A percentile compares a stretch with the other conserved stretches of the same genome.
phyloP scores from a whole-genome alignment of 352 stramenopile genomes.

The Blastocystis sp. region DNA sequence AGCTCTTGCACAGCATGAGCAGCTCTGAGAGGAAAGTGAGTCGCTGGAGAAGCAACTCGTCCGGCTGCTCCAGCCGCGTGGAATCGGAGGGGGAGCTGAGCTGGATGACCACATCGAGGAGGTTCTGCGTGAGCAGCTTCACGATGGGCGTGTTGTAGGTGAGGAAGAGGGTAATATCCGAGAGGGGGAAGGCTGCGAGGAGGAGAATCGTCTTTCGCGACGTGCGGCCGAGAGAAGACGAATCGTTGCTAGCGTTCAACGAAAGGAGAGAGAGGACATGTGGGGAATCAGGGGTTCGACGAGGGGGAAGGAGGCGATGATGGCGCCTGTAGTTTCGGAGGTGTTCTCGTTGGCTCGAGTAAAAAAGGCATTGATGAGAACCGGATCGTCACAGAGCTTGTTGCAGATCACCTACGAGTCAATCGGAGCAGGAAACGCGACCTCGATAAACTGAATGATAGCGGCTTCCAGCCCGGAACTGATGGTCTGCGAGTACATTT shows the following conservation, averaged over 20 bases:
- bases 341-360: background rate
- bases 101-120: slow-evolving; percentile 36
- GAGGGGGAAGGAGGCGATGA: slow-evolving; percentile 15
- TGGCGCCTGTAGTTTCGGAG: background rate
- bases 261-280: background rate
- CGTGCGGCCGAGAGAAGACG: slow-evolving; percentile 13
- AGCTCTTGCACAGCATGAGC: background rate
- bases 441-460: slow-evolving; percentile 53
- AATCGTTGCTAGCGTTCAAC: slow-evolving; percentile 15
- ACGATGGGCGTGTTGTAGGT: slow-evolving; percentile 1
- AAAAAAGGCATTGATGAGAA: slow-evolving; percentile 58
- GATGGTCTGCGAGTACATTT: slow-evolving; percentile 23
- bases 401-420: slow-evolving; percentile 35
- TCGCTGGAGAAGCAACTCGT: background rate
- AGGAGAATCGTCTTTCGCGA: slow-evolving; percentile 40
- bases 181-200: slow-evolving; percentile 39
- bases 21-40: slow-evolving; percentile 22
- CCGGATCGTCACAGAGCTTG: slow-evolving; percentile 43
- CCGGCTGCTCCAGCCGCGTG: background rate
- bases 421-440: background rate
- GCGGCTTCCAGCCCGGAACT: background rate
- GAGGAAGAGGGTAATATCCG: slow-evolving; percentile 45
- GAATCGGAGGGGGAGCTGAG: background rate
- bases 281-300: slow-evolving; percentile 51
- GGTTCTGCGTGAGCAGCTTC: slow-evolving; percentile 33